A percentile compares a stretch with the other conserved stretches of the same genome.
These are phyloP conservation scores for Candolleomyces eurysporus DNA, from an alignment of 768 basidiomycete genomes.

Conservation along the genomic window DNA sequence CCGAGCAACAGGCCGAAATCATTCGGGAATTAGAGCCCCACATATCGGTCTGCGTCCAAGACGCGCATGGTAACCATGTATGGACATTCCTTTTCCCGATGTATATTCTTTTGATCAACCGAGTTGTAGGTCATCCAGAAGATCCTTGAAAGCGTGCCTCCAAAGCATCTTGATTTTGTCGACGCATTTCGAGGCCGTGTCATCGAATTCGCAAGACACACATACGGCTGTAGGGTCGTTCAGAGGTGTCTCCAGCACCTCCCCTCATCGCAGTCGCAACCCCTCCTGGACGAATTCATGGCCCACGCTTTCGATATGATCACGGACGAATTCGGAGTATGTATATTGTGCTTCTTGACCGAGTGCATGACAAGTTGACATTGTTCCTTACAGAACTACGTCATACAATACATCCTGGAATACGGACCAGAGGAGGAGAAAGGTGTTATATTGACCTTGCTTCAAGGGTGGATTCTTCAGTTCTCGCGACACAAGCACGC, in stretches of 20 bases:
- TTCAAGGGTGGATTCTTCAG: constrained; percentile 74
- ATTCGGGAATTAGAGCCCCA: constrained; percentile 78
- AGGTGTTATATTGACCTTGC: constrained; percentile 58
- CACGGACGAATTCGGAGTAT: constrained; percentile 88
- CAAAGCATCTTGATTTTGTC: constrained; percentile 77
- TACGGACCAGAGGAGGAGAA: constrained; percentile 72
- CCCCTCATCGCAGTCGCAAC: constrained; percentile 61
- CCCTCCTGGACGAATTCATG: constrained; percentile 82
- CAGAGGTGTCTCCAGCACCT: constrained; percentile 91
- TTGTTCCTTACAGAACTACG: constrained; percentile 68
- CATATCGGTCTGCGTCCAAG: constrained; percentile 83
- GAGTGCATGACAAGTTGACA: not conserved
- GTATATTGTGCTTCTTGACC: constrained; percentile 21
- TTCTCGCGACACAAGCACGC: constrained; percentile 91
- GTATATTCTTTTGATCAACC: constrained; percentile 4
- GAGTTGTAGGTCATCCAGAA: constrained; percentile 76
- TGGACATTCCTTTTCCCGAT: constrained; percentile 18
- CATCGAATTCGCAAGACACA: constrained; percentile 78
- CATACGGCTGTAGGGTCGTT: constrained; percentile 92
- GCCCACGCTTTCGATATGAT: constrained; percentile 68
- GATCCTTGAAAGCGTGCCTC: constrained; percentile 74
- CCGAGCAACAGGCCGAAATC: constrained; percentile 74
- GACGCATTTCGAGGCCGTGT: constrained; percentile 75
- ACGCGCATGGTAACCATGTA: constrained; percentile 94
- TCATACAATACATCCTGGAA: constrained; percentile 90